phyloP scores from a whole-genome alignment of 2,329 filamentous ascomycete species.

The Microdochium trichocladiopsis region DNA sequence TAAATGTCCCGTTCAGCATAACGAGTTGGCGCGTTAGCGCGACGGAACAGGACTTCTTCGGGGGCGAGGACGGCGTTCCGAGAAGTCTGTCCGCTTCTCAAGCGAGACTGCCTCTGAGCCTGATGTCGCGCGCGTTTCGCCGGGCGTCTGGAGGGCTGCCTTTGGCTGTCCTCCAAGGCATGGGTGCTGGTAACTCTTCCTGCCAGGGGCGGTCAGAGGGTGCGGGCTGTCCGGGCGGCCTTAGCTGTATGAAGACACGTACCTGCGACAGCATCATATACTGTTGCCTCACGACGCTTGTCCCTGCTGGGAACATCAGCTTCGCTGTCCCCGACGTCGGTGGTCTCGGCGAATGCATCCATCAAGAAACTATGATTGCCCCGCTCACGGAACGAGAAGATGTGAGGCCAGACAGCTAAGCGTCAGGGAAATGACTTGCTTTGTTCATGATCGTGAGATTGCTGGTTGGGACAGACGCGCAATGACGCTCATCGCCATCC shows the following conservation, averaged over 20 bases:
- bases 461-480: no score
- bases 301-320: slow-evolving; percentile 8
- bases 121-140: neutral
- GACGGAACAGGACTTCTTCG: slow-evolving; percentile 65
- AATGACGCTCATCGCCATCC: no score
- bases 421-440: no score
- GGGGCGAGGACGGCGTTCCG: slow-evolving; percentile 44
- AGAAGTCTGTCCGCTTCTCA: neutral
- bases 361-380: neutral
- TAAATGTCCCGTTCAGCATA: slow-evolving; percentile 69
- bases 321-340: slow-evolving; percentile 11
- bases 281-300: slow-evolving; percentile 32
- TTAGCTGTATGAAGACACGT: slow-evolving; percentile 9
- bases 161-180: neutral
- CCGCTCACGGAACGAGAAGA: neutral
- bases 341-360: neutral
- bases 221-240: neutral
- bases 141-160: neutral
- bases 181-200: neutral
- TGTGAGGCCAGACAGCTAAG: neutral
- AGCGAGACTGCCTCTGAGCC: neutral
- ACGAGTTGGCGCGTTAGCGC: slow-evolving; percentile 55
- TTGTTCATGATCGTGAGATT: no score
- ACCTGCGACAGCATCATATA: slow-evolving; percentile 73
- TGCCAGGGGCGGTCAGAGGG: slow-evolving; percentile 5